Percentiles rank a stretch among this genome's conserved stretches.
These are phyloP conservation scores for Haplographium delicatum DNA, from an alignment of 495 filamentous ascomycete species.

Conservation along the genomic window DNA sequence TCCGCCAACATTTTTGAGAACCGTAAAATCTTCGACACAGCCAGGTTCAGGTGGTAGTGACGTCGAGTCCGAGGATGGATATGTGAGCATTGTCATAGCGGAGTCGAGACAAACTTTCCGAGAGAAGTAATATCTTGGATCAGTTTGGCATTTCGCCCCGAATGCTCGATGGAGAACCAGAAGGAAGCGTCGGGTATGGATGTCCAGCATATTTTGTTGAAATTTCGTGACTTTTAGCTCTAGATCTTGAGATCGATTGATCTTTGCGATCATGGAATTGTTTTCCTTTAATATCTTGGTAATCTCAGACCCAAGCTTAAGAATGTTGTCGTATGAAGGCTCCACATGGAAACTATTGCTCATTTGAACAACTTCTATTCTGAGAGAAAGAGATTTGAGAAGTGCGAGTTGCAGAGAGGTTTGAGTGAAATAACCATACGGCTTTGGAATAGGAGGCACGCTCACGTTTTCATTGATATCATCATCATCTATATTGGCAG, in stretches of 20 bases:
- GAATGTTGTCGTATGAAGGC: constrained; percentile 46
- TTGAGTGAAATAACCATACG: constrained; percentile 34
- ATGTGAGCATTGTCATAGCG: constrained; percentile 37
- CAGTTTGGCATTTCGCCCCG: constrained; percentile 28
- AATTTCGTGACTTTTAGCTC: not conserved
- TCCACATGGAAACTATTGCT: constrained; percentile 45
- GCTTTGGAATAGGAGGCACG: not conserved
- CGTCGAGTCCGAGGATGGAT: constrained; percentile 15
- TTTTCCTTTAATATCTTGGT: constrained; percentile 31
- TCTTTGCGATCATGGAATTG: constrained; percentile 5
- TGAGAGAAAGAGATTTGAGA: constrained; percentile 38
- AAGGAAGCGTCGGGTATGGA: constrained; percentile 49
- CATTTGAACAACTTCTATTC: constrained; percentile 43
- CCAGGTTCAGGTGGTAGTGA: not conserved
- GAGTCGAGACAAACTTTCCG: constrained; percentile 41
- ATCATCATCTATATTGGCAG: constrained; percentile 46
- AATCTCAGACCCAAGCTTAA: constrained; percentile 41
- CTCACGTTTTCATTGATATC: constrained; percentile 28
- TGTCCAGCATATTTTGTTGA: constrained; percentile 33
- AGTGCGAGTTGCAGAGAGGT: constrained; percentile 50
- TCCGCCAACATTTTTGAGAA: constrained; percentile 14
- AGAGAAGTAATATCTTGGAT: constrained; percentile 41
- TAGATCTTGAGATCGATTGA: not conserved
- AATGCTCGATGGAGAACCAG: constrained; percentile 43
- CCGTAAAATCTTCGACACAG: constrained; percentile 8